Evolutionary conservation across 495 filamentous ascomycete genomes (phyloP).

Genomic region (Cryomyces minteri): DNA sequence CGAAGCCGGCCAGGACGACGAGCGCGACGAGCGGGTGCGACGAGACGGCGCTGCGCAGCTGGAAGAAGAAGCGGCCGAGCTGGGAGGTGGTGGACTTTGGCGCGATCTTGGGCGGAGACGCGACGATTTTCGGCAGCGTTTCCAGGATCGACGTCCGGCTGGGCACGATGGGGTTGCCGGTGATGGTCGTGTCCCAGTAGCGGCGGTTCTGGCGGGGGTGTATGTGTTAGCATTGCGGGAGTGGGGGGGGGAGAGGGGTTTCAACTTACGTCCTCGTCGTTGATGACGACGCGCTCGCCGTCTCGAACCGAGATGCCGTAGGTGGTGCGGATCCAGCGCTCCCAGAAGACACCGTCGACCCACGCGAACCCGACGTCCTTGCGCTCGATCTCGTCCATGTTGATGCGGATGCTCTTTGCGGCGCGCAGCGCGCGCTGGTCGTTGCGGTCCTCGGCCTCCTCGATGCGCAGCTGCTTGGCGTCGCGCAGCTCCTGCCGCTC

Average conservation of each 20-base stretch:
- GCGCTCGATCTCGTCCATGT: conserved; percentile 67
- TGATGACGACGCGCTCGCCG: conserved; percentile 86
- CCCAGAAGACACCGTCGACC: conserved; percentile 96
- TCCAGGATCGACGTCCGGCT: conserved; percentile 90
- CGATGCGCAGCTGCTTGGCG: conserved; percentile 83
- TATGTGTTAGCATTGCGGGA: background rate
- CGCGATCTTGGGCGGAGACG: conserved; percentile 57
- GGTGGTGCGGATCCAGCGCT: conserved; percentile 83
- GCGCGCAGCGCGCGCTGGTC: conserved; percentile 70
- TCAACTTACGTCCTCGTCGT: conserved; percentile 81
- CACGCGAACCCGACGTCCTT: conserved; percentile 94
- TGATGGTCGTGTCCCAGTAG: conserved; percentile 89
- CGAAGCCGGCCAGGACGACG: conserved; percentile 36
- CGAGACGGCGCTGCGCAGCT: conserved; percentile 42
- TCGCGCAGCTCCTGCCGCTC: conserved; percentile 86
- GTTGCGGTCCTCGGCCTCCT: conserved; percentile 86
- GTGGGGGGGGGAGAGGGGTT: background rate
- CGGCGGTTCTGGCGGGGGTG: conserved; percentile 46
- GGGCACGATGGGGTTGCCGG: conserved; percentile 70
- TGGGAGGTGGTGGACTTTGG: conserved; percentile 71
- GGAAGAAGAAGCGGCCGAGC: conserved; percentile 63
- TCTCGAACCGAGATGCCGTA: conserved; percentile 78
- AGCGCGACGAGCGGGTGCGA: conserved; percentile 57
- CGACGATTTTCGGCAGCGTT: conserved; percentile 62
- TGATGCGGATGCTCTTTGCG: conserved; percentile 85